A percentile compares a stretch with the other conserved stretches of the same genome.
Conservation (phyloP, 441 rosid genomes). For the Bruguiera hainesii region DNA sequence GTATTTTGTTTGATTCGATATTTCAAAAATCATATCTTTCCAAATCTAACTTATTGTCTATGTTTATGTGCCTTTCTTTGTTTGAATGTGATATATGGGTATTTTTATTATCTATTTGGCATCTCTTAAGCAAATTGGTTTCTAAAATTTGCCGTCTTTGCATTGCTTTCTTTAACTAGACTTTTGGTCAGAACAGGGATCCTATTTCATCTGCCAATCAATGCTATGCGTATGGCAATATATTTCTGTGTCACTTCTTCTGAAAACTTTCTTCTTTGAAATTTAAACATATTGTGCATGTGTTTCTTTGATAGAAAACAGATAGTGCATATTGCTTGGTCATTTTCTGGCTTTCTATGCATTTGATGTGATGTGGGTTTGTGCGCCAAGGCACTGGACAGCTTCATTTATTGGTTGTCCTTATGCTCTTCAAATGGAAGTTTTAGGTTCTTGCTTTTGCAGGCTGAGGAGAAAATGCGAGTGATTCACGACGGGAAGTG, state of each 20-base stretch:
- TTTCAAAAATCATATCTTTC: background rate
- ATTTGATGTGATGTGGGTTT: background rate
- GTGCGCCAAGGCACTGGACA: background rate
- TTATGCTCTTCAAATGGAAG: conserved; percentile 6
- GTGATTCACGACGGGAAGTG: conserved; percentile 66
- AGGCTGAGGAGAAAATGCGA: conserved; percentile 94
- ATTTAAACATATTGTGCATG: no score
- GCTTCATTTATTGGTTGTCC: conserved; percentile 3
- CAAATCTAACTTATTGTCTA: background rate
- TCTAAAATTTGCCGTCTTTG: background rate
- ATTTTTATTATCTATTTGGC: background rate
- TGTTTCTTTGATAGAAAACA: background rate
- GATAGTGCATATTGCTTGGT: background rate
- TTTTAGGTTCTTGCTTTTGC: conserved; percentile 16
- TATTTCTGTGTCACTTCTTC: no score
- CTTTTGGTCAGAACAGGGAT: background rate
- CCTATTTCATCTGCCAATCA: background rate
- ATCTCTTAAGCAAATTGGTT: background rate
- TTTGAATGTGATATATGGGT: background rate
- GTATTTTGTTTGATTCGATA: background rate
- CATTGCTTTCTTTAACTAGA: background rate
- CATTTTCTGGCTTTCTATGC: background rate
- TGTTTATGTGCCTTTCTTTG: background rate
- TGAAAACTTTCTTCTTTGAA: no score
- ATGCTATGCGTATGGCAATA: background rate